These are phyloP conservation scores for Sungouiella thailandica DNA, from an alignment of 805 yeast genomes.

Conservation along the genomic window DNA sequence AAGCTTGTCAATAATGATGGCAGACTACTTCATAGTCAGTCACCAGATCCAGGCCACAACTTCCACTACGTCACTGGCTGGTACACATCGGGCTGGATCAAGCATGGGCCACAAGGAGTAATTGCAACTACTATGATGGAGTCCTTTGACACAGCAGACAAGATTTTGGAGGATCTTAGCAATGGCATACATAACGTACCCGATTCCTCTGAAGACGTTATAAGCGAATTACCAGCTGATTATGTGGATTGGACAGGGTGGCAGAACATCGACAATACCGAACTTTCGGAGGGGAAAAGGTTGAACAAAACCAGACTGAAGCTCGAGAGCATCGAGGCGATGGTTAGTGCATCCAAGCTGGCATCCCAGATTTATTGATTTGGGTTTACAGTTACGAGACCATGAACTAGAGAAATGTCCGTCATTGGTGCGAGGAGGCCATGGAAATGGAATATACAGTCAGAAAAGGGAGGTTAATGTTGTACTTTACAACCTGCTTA, in stretches of 20 bases:
- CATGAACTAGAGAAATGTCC: too few species aligned
- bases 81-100: slow-evolving; percentile 89
- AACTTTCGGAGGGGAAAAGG: slow-evolving; percentile 42
- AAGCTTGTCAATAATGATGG: slow-evolving; percentile 32
- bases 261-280: slow-evolving; percentile 52
- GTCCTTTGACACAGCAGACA: slow-evolving; percentile 68
- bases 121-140: slow-evolving; percentile 89
- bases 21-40: slow-evolving; percentile 17
- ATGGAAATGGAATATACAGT: too few species aligned
- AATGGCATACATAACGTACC: slow-evolving; percentile 20
- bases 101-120: slow-evolving; percentile 81
- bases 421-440: too few species aligned
- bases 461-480: too few species aligned
- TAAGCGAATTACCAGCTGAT: slow-evolving; percentile 8
- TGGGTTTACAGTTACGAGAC: too few species aligned
- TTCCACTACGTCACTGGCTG: slow-evolving; percentile 40
- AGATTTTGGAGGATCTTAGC: slow-evolving; percentile 52
- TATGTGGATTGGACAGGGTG: slow-evolving; percentile 63
- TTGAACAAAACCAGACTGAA: slow-evolving; percentile 57
- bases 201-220: slow-evolving; percentile 11
- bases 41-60: slow-evolving; percentile 13
- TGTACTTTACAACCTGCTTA: too few species aligned
- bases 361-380: too few species aligned
- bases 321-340: slow-evolving; percentile 41
- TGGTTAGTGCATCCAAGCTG: slow-evolving; percentile 35